Evolutionary conservation across 2,329 filamentous ascomycete genomes (phyloP).

Genomic region (Laburnicola sp.): DNA sequence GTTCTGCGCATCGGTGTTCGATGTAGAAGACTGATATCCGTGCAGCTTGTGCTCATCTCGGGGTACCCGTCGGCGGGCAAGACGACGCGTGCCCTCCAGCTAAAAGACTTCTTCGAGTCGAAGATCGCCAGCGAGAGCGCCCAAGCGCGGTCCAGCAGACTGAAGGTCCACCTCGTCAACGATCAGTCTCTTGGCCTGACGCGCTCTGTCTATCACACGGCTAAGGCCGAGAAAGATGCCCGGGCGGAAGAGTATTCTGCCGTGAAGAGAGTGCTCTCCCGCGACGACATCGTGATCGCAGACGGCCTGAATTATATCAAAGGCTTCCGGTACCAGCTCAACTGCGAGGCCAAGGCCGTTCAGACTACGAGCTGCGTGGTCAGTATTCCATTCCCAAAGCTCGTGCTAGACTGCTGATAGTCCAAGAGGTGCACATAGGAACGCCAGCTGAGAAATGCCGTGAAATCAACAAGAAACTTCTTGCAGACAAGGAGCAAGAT

Average conservation of each 20-base stretch:
- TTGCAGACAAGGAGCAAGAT: slow-evolving; percentile 48
- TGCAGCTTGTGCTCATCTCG: slow-evolving; percentile 63
- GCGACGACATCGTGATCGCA: slow-evolving; percentile 75
- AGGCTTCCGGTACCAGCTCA: slow-evolving; percentile 83
- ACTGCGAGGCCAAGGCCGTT: slow-evolving; percentile 80
- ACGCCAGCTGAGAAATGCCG: slow-evolving; percentile 60
- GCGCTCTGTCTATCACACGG: slow-evolving; percentile 73
- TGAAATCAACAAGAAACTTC: slow-evolving; percentile 61
- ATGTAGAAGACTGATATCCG: slow-evolving; percentile 24
- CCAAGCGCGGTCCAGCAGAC: slow-evolving; percentile 53
- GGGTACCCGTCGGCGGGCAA: slow-evolving; percentile 67
- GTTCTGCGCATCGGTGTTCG: slow-evolving; percentile 9
- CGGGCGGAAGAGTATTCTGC: slow-evolving; percentile 75
- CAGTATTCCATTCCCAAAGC: slow-evolving; percentile 29
- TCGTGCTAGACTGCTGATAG: slow-evolving; percentile 32
- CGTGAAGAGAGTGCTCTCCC: slow-evolving; percentile 73
- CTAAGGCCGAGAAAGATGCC: slow-evolving; percentile 80
- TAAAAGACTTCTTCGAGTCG: slow-evolving; percentile 65
- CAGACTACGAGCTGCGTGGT: slow-evolving; percentile 76
- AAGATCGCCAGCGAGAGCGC: slow-evolving; percentile 56
- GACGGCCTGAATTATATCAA: slow-evolving; percentile 89
- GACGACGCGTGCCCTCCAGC: slow-evolving; percentile 63
- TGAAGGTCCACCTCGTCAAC: slow-evolving; percentile 73
- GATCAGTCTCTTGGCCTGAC: slow-evolving; percentile 71
- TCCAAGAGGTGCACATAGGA: slow-evolving; percentile 59